These are phyloP conservation scores for Paraglomus brasilianum DNA, from an alignment of 192 early-diverging fungal species.

Conservation along the genomic window DNA sequence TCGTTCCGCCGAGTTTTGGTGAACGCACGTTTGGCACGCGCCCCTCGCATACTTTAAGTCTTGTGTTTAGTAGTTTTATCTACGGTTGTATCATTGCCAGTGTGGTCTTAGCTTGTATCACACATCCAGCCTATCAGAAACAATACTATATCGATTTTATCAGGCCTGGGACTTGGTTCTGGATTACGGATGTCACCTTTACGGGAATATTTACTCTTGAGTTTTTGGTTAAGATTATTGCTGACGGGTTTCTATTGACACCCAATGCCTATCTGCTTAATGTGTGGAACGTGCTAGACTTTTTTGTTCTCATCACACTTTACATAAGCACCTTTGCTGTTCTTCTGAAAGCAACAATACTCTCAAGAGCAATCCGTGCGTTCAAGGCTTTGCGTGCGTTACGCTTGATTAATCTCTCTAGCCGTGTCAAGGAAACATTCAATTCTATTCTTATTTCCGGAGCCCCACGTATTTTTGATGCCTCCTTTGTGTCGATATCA, in stretches of 20 bases:
- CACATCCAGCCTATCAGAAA: conserved; percentile 47
- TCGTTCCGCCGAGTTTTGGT: conserved; percentile 52
- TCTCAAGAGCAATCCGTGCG: conserved; percentile 51
- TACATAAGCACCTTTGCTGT: conserved; percentile 48
- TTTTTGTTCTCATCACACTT: conserved; percentile 56
- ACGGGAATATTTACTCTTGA: conserved; percentile 53
- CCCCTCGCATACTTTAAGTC: conserved; percentile 42
- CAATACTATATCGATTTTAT: conserved; percentile 30
- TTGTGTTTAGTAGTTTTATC: conserved; percentile 47
- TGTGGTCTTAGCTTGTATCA: conserved; percentile 47
- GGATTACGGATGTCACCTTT: conserved; percentile 47
- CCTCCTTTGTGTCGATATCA: conserved; percentile 43
- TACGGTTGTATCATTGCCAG: conserved; percentile 48
- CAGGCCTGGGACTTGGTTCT: conserved; percentile 30
- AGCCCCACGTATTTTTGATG: conserved; percentile 56
- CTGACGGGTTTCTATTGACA: conserved; percentile 60
- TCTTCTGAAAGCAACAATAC: conserved; percentile 37
- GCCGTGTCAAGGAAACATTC: conserved; percentile 54
- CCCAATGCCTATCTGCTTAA: conserved; percentile 58
- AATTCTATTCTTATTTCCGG: conserved; percentile 56
- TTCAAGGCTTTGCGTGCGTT: conserved; percentile 59
- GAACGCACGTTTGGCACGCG: conserved; percentile 45
- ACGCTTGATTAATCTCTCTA: conserved; percentile 54
- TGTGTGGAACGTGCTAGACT: conserved; percentile 60
- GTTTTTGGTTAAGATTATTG: conserved; percentile 54